Percentiles rank a stretch among this genome's conserved stretches.
These are phyloP conservation scores for Backusella westeae DNA, from an alignment of 192 early-diverging fungal species.

Conservation along the genomic window DNA sequence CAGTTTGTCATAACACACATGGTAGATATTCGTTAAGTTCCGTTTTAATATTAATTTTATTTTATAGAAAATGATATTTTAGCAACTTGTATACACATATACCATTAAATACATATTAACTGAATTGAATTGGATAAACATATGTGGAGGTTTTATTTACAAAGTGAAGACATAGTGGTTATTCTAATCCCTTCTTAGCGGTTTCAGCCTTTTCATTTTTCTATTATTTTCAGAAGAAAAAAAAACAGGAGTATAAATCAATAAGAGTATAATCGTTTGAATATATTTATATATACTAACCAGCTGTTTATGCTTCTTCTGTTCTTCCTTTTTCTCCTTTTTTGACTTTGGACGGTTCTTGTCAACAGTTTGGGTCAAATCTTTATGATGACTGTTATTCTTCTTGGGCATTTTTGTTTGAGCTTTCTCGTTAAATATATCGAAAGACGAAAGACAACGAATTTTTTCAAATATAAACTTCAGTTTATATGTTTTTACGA, in stretches of 20 bases:
- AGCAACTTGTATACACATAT: background rate
- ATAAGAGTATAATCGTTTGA: background rate
- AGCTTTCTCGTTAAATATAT: background rate
- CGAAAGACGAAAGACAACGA: background rate
- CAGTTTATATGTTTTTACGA: background rate
- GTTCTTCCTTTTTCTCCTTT: conserved; percentile 19
- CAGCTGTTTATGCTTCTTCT: conserved; percentile 13
- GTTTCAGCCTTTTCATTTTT: conserved; percentile 11
- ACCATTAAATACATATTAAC: background rate
- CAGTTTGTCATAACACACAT: too few relatives aligned
- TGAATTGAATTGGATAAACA: background rate
- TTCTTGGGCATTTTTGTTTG: conserved; percentile 7
- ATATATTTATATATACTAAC: background rate
- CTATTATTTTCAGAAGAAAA: background rate
- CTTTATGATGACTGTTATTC: background rate
- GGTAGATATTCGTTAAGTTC: too few relatives aligned
- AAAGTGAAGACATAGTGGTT: background rate
- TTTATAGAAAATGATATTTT: too few relatives aligned
- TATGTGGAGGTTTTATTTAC: background rate
- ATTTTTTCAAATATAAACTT: background rate
- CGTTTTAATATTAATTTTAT: too few relatives aligned
- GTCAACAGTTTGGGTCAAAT: conserved; percentile 13
- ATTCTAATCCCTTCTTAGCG: conserved; percentile 5
- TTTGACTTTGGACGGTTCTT: conserved; percentile 27
- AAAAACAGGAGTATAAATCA: background rate